Evolutionary conservation across 2,329 filamentous ascomycete genomes (phyloP), one percentile per base, ranked within the genome.

Genomic region (Rugonectria rugulosa): DNA sequence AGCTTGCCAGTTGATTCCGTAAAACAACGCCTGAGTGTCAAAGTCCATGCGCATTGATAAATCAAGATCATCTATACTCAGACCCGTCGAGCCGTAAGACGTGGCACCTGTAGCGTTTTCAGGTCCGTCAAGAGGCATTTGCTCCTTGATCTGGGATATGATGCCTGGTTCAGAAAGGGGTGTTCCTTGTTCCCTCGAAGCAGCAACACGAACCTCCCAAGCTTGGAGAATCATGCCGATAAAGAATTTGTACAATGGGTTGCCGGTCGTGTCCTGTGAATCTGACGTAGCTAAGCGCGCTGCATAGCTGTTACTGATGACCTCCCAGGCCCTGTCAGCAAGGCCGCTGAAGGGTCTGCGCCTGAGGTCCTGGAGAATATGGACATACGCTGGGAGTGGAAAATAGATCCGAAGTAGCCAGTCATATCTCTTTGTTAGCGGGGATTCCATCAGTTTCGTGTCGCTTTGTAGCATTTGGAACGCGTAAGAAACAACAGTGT

Each of bases 331-430:
- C 19, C 26, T 20, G 12, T 23, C 15, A 5, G 48, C 32, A 2
- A 29, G 17, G 12, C 37, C 20, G 31, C 23, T 51, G 15, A 44
- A 20, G 12, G 48, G 48, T 9, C 48, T 29, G 6, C 38, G 26
- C 19, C 32, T 51, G 7, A 51, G 23, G 32, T 51, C 38, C 7
- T 42, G 48, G 10, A 51, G 29, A 29, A 51, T 51, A 7, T 51
- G 48, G n/a, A 51, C 20, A 10, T 51, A 51, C 12, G 40, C 48
- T 15, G 48, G 48, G 17, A 51, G 48, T 10, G 48, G 48, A 36
- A 51, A 51, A n/a, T 51, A 31, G 4, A 51, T 37, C 10, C 40
- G 29, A 19, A 51, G 31, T 2, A 51, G 12, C 48, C 48, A 51
- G 11, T 11, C 11, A 11, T 21, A 51, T n/a, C 40, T 19, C 8